Conservation (phyloP, 1,284 basidiomycete species). For the Hemileccinum hortonii region DNA sequence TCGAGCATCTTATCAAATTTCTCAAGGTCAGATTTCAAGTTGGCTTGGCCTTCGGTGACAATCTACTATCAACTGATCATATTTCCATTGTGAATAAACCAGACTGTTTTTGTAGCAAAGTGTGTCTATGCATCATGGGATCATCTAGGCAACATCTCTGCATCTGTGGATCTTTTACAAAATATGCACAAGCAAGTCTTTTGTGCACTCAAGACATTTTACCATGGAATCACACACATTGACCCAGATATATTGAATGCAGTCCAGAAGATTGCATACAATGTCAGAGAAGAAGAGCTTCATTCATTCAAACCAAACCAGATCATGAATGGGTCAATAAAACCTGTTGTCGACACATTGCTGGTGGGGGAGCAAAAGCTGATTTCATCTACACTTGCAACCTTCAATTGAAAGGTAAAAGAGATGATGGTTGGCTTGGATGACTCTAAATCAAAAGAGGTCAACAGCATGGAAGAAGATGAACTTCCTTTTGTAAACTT, state of each 20-base stretch:
- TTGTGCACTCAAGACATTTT: constrained; percentile 12
- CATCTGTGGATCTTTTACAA: constrained; percentile 22
- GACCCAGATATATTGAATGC: constrained; percentile 14
- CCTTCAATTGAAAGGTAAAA: constrained; percentile 25
- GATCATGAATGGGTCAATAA: background rate
- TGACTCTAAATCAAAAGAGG: too few species aligned
- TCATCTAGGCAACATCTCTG: constrained; percentile 27
- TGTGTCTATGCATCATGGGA: constrained; percentile 12
- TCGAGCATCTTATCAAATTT: constrained; percentile 14
- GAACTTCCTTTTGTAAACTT: constrained; percentile 2
- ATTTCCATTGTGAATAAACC: too few species aligned
- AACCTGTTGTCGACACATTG: constrained; percentile 9
- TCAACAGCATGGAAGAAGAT: constrained; percentile 20
- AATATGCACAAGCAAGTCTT: constrained; percentile 23
- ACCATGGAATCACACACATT: constrained; percentile 26
- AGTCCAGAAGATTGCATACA: constrained; percentile 20
- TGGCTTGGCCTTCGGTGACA: too few species aligned
- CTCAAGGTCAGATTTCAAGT: constrained; percentile 4
- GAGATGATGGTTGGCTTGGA: constrained; percentile 14
- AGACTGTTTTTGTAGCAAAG: background rate
- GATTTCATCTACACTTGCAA: constrained; percentile 19
- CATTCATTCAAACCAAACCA: background rate
- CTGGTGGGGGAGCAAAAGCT: constrained; percentile 15
- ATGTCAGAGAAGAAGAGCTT: constrained; percentile 10
- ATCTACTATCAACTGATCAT: too few species aligned